Percentiles rank a stretch among this genome's conserved stretches.
These are phyloP conservation scores for Trichoderma simmonsii DNA, from an alignment of 2,329 filamentous ascomycete species.

Conservation along the genomic window DNA sequence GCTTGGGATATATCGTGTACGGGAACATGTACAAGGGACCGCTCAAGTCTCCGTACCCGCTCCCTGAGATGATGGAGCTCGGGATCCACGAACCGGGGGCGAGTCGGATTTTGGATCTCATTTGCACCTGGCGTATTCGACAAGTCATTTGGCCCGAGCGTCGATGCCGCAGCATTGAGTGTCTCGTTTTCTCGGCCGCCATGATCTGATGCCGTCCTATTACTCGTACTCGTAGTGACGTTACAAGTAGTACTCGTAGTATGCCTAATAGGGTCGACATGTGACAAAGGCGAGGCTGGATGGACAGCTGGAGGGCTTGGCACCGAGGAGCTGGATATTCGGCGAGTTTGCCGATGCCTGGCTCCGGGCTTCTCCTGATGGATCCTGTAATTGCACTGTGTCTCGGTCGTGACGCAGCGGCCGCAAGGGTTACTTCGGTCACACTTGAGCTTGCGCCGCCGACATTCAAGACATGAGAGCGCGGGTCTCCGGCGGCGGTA, in stretches of 20 bases:
- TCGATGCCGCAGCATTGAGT: no score
- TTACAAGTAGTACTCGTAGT: background rate
- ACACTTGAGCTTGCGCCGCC: conserved; percentile 59
- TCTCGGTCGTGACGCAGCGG: conserved; percentile 56
- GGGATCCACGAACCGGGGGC: background rate
- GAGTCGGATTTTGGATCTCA: conserved; percentile 35
- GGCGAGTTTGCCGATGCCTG: background rate
- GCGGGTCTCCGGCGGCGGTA: conserved; percentile 32
- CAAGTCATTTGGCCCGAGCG: background rate
- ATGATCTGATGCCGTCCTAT: background rate
- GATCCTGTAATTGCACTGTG: conserved; percentile 21
- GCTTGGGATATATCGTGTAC: background rate
- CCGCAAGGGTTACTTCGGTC: conserved; percentile 57
- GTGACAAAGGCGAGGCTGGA: background rate
- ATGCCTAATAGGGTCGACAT: background rate
- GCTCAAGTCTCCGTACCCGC: background rate
- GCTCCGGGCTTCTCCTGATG: background rate
- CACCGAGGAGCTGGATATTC: background rate
- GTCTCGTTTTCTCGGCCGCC: background rate
- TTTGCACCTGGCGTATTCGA: conserved; percentile 43
- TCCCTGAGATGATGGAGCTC: background rate
- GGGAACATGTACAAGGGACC: background rate
- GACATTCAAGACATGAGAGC: conserved; percentile 54
- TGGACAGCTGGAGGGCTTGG: background rate
- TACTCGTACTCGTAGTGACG: background rate